Evolutionary conservation across 345 rosid genomes (phyloP), one percentile per base, ranked within the genome.

Genomic region (Dovyalis caffra): DNA sequence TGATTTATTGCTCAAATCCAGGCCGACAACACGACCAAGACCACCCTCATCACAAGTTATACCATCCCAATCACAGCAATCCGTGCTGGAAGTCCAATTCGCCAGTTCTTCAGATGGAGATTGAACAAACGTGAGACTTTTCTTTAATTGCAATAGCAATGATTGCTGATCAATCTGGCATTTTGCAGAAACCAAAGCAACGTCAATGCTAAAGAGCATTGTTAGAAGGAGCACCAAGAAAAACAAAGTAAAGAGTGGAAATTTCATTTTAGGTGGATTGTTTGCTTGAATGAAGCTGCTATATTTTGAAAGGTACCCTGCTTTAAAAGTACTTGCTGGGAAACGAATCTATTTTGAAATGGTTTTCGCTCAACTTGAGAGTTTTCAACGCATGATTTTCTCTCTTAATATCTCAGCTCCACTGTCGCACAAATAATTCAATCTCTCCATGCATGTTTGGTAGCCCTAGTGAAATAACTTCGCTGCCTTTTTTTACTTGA

Each of bases 41-140:
- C 79, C 85, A 57, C 53, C 76, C 1, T 0, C 75, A 73, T 86
- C 77, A 28, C 93, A 89, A 18, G 43, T 62, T 32, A 89, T 84
- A 8, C 93, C 91, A 3, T 37, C 28, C 88, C 89, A 89, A 1
- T 60, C 14, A 62, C 83, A 84, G 62, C 85, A 87, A 69, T 82
- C 79, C 2, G 35, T 15, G 68, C 25, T 53, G 12, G 20, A 68
- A 75, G 51, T 63, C 90, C 91, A 89, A 4, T 7, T 33, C 63
- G 45, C 76, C 66, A 86, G 68, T 45, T 64, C 78, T 0, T 20
- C 35, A 1, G 86, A 83, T 1, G 0, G 4, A 0, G 49, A 3
- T 1, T n/a, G n/a, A 38, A 53, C 0, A 60, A 75, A 81, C 1
- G 0, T 11, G 38, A 87, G 81, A 37, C 58, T 66, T 12, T 38